Percentiles rank a stretch among this genome's conserved stretches.
Evolutionary conservation across 495 filamentous ascomycete genomes (phyloP).

Genomic region (Hypoxylon trugodes): DNA sequence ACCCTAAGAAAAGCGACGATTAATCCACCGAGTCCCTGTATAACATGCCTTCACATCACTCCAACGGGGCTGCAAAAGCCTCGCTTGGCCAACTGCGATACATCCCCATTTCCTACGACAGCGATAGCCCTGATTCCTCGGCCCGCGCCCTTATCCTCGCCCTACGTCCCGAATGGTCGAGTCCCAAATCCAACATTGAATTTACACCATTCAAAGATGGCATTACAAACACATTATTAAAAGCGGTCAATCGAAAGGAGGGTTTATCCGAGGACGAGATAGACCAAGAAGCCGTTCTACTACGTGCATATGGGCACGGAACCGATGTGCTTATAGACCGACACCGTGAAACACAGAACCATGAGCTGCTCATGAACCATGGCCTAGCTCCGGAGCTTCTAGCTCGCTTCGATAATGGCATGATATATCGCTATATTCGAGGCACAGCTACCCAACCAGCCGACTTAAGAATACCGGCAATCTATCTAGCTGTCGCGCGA

Average conservation of each 20-base stretch:
- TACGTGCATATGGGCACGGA: constrained; percentile 93
- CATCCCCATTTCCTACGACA: constrained; percentile 80
- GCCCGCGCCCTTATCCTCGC: constrained; percentile 81
- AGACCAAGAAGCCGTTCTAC: constrained; percentile 86
- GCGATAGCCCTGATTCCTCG: constrained; percentile 75
- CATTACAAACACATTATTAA: constrained; percentile 95
- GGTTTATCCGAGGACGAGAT: constrained; percentile 79
- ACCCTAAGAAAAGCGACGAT: constrained; percentile 1
- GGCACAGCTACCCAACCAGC: constrained; percentile 80
- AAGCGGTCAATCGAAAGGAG: constrained; percentile 82
- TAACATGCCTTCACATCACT: constrained; percentile 32
- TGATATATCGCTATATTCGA: constrained; percentile 90
- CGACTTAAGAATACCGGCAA: constrained; percentile 72
- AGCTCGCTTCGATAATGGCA: constrained; percentile 94
- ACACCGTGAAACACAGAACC: constrained; percentile 77
- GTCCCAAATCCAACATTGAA: constrained; percentile 77
- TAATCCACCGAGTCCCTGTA: constrained; percentile 8
- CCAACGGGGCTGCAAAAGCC: constrained; percentile 33
- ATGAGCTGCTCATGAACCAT: constrained; percentile 75
- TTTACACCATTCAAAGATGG: constrained; percentile 94
- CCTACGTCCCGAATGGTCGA: constrained; percentile 84
- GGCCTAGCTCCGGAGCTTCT: constrained; percentile 86
- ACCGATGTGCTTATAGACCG: constrained; percentile 97
- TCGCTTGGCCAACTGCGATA: constrained; percentile 50
- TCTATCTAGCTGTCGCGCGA: constrained; percentile 85